These are phyloP conservation scores for Albugo candida DNA, from an alignment of 352 stramenopile genomes.

Conservation along the genomic window DNA sequence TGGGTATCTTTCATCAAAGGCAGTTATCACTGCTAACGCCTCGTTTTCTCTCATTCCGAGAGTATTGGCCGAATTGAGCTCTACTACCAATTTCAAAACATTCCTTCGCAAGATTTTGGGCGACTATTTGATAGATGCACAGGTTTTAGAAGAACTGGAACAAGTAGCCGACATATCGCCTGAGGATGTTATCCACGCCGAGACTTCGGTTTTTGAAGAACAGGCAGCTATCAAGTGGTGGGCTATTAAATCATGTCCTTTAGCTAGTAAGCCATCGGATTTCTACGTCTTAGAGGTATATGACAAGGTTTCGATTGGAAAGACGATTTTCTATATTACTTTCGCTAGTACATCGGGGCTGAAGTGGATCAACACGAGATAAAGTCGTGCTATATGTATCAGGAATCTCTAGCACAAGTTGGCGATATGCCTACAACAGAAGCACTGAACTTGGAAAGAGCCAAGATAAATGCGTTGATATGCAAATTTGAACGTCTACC, in stretches of 20 bases:
- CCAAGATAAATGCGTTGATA: constrained; percentile 66
- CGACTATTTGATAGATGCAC: constrained; percentile 65
- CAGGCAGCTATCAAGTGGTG: constrained; percentile 79
- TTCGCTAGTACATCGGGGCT: constrained; percentile 48
- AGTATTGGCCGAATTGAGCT: constrained; percentile 67
- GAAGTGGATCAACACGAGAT: constrained; percentile 55
- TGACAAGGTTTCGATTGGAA: too few species aligned
- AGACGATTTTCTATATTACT: not conserved
- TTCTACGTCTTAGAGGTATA: constrained; percentile 59
- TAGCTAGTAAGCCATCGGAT: constrained; percentile 65
- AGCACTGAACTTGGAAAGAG: constrained; percentile 54
- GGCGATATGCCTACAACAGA: constrained; percentile 66
- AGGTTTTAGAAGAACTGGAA: constrained; percentile 54
- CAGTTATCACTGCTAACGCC: constrained; percentile 56
- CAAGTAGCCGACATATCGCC: too few species aligned
- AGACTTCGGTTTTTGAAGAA: constrained; percentile 61
- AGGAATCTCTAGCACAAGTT: constrained; percentile 66
- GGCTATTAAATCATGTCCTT: constrained; percentile 60
- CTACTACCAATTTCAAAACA: constrained; percentile 64
- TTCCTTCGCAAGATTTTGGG: constrained; percentile 68
- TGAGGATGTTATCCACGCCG: constrained; percentile 26
- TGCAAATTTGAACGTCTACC: constrained; percentile 69
- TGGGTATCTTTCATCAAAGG: constrained; percentile 68
- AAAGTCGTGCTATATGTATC: constrained; percentile 67
- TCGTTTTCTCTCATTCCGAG: constrained; percentile 66